Conservation (phyloP, 2,329 filamentous ascomycete genomes). For the Fusarium guadeloupense region DNA sequence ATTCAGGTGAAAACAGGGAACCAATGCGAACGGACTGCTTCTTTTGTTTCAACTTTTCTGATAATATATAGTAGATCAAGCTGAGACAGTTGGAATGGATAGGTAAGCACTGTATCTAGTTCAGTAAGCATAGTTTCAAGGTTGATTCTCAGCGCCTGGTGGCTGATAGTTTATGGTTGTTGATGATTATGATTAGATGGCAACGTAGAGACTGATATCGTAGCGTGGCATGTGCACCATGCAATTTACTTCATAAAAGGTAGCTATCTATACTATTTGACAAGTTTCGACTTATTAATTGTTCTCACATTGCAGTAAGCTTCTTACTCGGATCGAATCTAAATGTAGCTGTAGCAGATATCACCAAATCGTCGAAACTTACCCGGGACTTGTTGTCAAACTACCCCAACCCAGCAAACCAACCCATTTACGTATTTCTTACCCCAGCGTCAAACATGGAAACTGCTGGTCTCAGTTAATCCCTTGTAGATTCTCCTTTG, state of each 20-base stretch:
- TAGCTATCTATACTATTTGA: too few relatives aligned
- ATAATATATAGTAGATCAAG: background rate
- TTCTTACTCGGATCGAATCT: background rate
- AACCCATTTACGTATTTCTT: background rate
- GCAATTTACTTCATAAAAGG: too few relatives aligned
- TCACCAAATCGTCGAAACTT: background rate
- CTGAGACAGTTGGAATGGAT: background rate
- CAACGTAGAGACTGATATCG: too few relatives aligned
- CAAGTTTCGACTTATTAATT: too few relatives aligned
- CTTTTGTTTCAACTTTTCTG: conserved; percentile 10
- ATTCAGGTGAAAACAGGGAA: conserved; percentile 36
- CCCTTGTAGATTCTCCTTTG: conserved; percentile 1
- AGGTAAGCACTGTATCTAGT: background rate
- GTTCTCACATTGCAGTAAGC: too few relatives aligned
- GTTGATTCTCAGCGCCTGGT: too few relatives aligned
- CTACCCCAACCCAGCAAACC: background rate
- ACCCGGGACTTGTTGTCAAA: conserved; percentile 26
- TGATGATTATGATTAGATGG: too few relatives aligned
- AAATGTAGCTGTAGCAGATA: background rate
- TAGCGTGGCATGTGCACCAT: too few relatives aligned
- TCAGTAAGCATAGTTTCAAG: conserved; percentile 32
- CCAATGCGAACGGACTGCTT: background rate
- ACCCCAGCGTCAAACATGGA: background rate
- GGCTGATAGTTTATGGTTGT: too few relatives aligned
- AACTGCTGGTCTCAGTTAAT: background rate